phyloP scores from a whole-genome alignment of 2,329 filamentous ascomycete genomes.

The Penicillium sclerotigenum region DNA sequence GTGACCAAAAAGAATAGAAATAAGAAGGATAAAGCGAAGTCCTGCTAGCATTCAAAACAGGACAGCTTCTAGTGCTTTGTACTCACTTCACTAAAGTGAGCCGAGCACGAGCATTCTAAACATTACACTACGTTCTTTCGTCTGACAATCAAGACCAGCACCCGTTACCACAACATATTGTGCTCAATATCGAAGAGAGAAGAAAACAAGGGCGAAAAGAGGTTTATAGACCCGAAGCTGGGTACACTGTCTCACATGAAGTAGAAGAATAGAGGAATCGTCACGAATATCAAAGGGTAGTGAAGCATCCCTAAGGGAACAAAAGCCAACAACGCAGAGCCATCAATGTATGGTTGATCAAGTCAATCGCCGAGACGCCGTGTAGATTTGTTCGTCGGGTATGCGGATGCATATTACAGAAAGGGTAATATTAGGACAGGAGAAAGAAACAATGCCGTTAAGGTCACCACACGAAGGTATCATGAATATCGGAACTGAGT shows the following conservation, averaged over 20 bases:
- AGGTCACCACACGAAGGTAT: neutral
- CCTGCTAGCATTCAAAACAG: neutral
- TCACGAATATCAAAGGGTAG: neutral
- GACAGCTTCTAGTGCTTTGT: neutral
- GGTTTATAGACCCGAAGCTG: neutral
- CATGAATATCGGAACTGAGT: neutral
- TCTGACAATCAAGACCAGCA: neutral
- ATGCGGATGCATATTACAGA: conserved; percentile 14
- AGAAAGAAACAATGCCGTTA: neutral
- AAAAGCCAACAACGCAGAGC: neutral
- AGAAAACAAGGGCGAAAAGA: neutral
- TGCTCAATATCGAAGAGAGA: neutral
- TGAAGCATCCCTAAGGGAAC: neutral
- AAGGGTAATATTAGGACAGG: conserved; percentile 6
- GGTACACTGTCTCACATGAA: neutral
- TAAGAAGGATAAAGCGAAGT: neutral
- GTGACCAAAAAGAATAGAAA: neutral
- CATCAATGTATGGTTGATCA: neutral
- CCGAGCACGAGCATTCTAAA: neutral
- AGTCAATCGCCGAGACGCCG: conserved; percentile 13
- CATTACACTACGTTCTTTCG: neutral
- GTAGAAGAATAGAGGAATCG: neutral
- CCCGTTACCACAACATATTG: neutral
- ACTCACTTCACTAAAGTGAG: neutral
- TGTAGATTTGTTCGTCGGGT: conserved; percentile 8